A percentile compares a stretch with the other conserved stretches of the same genome.
These are phyloP conservation scores for Chaetomiaceae sp. DNA, from an alignment of 2,329 filamentous ascomycete genomes.

Conservation along the genomic window DNA sequence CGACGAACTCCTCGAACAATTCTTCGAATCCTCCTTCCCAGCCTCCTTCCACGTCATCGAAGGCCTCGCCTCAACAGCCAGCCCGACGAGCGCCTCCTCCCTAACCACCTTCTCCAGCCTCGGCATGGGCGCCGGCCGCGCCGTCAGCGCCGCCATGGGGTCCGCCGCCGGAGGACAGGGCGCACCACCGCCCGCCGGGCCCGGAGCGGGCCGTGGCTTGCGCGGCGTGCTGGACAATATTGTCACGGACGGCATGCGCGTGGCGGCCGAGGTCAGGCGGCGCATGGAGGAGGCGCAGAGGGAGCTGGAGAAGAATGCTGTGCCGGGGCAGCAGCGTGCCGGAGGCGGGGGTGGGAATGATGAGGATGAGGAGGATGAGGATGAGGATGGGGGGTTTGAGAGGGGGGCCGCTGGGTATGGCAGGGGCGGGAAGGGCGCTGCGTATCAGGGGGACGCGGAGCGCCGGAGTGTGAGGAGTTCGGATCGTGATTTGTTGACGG, in stretches of 20 bases:
- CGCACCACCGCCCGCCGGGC: background rate
- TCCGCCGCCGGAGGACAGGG: background rate
- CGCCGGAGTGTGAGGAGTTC: conserved; percentile 59
- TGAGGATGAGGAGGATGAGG: conserved; percentile 40
- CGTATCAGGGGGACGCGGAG: conserved; percentile 53
- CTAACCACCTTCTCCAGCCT: conserved; percentile 83
- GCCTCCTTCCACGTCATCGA: conserved; percentile 87
- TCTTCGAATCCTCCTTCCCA: conserved; percentile 95
- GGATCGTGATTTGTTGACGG: conserved; percentile 67
- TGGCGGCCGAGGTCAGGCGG: conserved; percentile 84
- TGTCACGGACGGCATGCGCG: conserved; percentile 93
- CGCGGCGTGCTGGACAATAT: conserved; percentile 95
- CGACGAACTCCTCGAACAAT: conserved; percentile 91
- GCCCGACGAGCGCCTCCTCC: conserved; percentile 52
- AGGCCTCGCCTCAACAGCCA: conserved; percentile 40
- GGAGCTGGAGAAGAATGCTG: conserved; percentile 78
- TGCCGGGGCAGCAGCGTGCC: conserved; percentile 55
- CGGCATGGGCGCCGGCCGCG: conserved; percentile 48
- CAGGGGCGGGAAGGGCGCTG: background rate
- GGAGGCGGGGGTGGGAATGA: conserved; percentile 70
- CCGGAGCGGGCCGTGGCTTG: conserved; percentile 60
- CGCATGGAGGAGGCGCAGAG: conserved; percentile 94
- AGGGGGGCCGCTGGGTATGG: conserved; percentile 3
- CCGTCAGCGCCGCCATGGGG: conserved; percentile 2
- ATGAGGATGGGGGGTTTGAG: conserved; percentile 26